Evolutionary conservation across 768 basidiomycete species (phyloP).

Genomic region (Amanita subjunquillea): DNA sequence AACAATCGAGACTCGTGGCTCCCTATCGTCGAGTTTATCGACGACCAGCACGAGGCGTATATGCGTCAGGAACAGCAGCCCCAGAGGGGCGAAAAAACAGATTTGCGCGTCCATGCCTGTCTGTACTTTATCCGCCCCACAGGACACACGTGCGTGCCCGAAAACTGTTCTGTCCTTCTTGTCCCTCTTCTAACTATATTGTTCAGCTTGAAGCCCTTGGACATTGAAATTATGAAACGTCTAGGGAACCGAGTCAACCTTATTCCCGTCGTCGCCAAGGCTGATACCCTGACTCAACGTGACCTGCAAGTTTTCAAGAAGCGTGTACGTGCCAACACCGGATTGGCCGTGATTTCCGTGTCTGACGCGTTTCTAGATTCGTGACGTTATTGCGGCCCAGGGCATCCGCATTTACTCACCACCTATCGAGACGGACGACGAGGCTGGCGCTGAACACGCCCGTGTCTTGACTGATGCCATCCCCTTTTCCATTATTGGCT

Average conservation of each 20-base stretch:
- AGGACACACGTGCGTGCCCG: slow-evolving; percentile 77
- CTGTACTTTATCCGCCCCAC: slow-evolving; percentile 95
- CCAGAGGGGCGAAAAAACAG: slow-evolving; percentile 87
- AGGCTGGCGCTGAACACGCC: slow-evolving; percentile 72
- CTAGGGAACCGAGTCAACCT: slow-evolving; percentile 96
- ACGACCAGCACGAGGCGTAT: slow-evolving; percentile 91
- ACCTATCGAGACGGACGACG: slow-evolving; percentile 82
- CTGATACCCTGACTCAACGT: slow-evolving; percentile 92
- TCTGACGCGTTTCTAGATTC: slow-evolving; percentile 40
- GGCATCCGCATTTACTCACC: slow-evolving; percentile 93
- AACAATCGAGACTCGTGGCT: slow-evolving; percentile 99
- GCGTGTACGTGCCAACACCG: slow-evolving; percentile 45
- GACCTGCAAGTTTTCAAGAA: slow-evolving; percentile 90
- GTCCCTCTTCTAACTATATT: slow-evolving; percentile 2
- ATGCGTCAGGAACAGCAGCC: slow-evolving; percentile 99
- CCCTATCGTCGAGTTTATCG: slow-evolving; percentile 97
- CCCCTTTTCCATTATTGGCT: slow-evolving; percentile 98
- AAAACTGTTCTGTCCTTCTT: background rate
- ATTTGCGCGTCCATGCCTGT: slow-evolving; percentile 93
- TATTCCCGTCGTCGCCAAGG: slow-evolving; percentile 96
- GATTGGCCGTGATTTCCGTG: slow-evolving; percentile 3
- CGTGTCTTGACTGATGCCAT: slow-evolving; percentile 82
- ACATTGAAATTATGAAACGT: slow-evolving; percentile 99
- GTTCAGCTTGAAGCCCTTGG: slow-evolving; percentile 83
- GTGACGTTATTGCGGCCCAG: slow-evolving; percentile 84